phyloP scores from a whole-genome alignment of 2,329 filamentous ascomycete genomes.

The Paracorniculantispora psalliotae region DNA sequence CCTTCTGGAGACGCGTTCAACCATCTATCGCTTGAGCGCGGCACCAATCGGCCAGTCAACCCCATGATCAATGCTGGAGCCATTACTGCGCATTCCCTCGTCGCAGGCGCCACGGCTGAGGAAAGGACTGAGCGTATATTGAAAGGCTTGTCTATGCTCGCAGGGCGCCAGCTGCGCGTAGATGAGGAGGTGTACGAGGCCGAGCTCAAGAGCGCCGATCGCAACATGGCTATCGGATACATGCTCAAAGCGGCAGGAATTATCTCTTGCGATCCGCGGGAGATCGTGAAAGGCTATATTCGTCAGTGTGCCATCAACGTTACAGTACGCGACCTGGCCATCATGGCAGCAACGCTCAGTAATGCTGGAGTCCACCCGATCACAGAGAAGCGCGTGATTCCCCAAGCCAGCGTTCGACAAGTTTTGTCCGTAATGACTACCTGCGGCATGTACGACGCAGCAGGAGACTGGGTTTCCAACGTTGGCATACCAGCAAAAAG shows the following conservation, averaged over 20 bases:
- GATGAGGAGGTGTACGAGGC: constrained; percentile 35
- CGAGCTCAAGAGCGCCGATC: constrained; percentile 29
- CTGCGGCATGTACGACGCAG: constrained; percentile 38
- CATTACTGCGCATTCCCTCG: constrained; percentile 30
- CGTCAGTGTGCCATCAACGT: constrained; percentile 37
- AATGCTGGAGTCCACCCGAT: constrained; percentile 33
- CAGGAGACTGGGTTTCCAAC: constrained; percentile 34
- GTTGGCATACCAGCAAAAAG: constrained; percentile 36
- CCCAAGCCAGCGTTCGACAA: constrained; percentile 32
- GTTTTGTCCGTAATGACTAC: constrained; percentile 38
- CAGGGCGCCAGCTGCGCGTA: constrained; percentile 30
- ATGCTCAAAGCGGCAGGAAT: constrained; percentile 38
- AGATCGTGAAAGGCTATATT: constrained; percentile 34
- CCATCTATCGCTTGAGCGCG: constrained; percentile 26
- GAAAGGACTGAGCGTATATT: constrained; percentile 33
- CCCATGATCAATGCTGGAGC: constrained; percentile 34
- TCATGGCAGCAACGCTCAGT: constrained; percentile 35
- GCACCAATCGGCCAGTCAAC: constrained; percentile 29
- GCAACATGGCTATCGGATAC: constrained; percentile 33
- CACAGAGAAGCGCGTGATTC: constrained; percentile 30
- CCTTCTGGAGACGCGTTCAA: constrained; percentile 36
- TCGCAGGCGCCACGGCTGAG: constrained; percentile 28
- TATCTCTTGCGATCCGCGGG: constrained; percentile 29
- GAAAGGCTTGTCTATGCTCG: constrained; percentile 28
- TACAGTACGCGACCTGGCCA: constrained; percentile 35